phyloP scores from a whole-genome alignment of 805 yeast species.

The Tetrapisispora arboricola region DNA sequence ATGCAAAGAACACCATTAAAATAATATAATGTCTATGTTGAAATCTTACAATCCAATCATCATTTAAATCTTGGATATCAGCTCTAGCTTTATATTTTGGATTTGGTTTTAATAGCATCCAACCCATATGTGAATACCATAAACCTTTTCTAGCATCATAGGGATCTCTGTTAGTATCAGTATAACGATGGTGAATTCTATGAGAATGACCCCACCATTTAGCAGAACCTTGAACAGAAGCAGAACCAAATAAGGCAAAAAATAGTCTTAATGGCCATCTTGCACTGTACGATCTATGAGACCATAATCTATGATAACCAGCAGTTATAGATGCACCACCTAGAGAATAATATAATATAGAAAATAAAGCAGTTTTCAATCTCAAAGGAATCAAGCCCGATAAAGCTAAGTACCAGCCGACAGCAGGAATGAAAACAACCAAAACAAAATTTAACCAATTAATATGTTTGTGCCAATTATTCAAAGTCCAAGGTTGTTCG shows the following conservation, averaged over 20 bases:
- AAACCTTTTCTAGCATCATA: conserved; percentile 78
- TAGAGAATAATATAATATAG: conserved; percentile 42
- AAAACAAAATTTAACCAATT: conserved; percentile 69
- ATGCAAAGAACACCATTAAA: conserved; percentile 51
- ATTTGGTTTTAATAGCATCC: conserved; percentile 76
- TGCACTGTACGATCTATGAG: conserved; percentile 66
- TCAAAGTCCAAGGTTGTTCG: conserved; percentile 66
- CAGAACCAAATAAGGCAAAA: conserved; percentile 71
- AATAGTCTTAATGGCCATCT: conserved; percentile 49
- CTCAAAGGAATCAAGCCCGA: conserved; percentile 38
- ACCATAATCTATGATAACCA: conserved; percentile 73
- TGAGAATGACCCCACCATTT: conserved; percentile 88
- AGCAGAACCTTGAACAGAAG: conserved; percentile 74
- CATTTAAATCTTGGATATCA: conserved; percentile 66
- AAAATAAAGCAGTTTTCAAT: conserved; percentile 36
- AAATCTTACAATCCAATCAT: conserved; percentile 69
- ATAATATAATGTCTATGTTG: conserved; percentile 71
- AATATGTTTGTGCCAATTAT: conserved; percentile 64
- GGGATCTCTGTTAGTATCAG: conserved; percentile 76
- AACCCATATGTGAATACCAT: conserved; percentile 78
- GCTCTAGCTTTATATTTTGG: conserved; percentile 77
- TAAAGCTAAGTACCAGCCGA: conserved; percentile 40
- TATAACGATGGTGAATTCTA: conserved; percentile 78
- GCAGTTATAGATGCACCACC: conserved; percentile 75
- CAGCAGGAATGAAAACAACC: conserved; percentile 49